Base-by-base conservation (phyloP, 371 early-diverging fungal species). In the Rozella allomycis region DNA sequence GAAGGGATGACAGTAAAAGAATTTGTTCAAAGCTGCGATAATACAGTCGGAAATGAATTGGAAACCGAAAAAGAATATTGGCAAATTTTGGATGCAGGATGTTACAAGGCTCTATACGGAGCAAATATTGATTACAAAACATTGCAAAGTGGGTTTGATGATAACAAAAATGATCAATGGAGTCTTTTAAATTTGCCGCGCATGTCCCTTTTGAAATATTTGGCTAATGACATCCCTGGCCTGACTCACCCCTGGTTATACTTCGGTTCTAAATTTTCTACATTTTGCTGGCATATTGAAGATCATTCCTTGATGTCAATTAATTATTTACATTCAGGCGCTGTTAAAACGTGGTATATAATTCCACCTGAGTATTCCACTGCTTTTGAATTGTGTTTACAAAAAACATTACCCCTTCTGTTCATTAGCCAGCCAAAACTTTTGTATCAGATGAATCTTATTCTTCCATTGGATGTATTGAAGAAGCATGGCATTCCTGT, bases 261-360 rank as follows among this genome's bases (percentile, higher is more conserved):
- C 41, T 75, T 87, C 4, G 94, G 94, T 20, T 84, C 84, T 86
- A 71, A 71, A 36, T 86, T 90, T 39, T 78, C 81, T 20, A 82
- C 91, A 1, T 90, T 93, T 42, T 88, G 91, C 49, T 93, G 94
- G 94, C 91, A 93, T 45, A 80, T 76, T 23, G 94, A 93, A 50
- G 91, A 93, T 45, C 88, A 90, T 46, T 84, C 75, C 50, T 81
- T 83, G 2, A 88, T 86, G 40, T 82, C 84, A 8, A 71, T 88
- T 54, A 93, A 90, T 50, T 93, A 93, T 52, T 69, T 76, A 63
- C 91, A 90, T 41, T 39, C 23, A 70, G 93, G 93, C 6, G 91
- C 82, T 35, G 78, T 87, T 13, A 93, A 93, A 51, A 90, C 90
- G 0, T 90, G 91, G 91, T 93, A 93, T 41, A 82, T 83, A 12